These are phyloP conservation scores for Petunia axillaris DNA, from an alignment of 257 asterid species.

Conservation along the genomic window DNA sequence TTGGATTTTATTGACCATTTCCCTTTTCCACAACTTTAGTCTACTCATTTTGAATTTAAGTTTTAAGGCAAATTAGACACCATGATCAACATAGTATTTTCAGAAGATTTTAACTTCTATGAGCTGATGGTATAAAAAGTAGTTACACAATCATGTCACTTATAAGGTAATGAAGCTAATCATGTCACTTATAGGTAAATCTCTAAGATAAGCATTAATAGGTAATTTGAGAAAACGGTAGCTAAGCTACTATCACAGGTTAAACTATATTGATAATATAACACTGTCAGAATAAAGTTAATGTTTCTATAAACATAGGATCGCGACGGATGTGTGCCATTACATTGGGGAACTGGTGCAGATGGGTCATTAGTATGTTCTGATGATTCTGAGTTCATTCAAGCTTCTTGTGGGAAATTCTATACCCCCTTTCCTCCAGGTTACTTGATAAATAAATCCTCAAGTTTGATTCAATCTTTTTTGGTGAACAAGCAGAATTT, in stretches of 20 bases:
- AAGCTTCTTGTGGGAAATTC: slow-evolving; percentile 57
- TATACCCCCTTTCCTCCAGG: slow-evolving; percentile 75
- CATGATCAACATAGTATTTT: neutral
- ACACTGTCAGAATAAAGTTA: neutral
- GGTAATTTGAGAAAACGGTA: neutral
- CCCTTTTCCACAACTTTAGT: neutral
- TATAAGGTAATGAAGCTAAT: neutral
- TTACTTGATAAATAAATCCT: neutral
- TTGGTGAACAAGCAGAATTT: neutral
- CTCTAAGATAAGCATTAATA: neutral
- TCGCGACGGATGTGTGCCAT: slow-evolving; percentile 56
- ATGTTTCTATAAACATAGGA: slow-evolving; percentile 42
- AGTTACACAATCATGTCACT: neutral
- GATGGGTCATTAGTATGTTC: slow-evolving; percentile 72
- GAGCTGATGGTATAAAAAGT: neutral
- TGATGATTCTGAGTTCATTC: slow-evolving; percentile 58
- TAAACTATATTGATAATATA: neutral
- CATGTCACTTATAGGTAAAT: neutral
- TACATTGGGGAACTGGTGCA: slow-evolving; percentile 72
- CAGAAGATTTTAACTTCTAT: neutral
- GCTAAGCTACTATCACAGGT: neutral
- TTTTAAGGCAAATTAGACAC: neutral
- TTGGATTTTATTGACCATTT: neutral
- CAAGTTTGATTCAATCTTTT: neutral
- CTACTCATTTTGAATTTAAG: too few relatives aligned